phyloP scores from a whole-genome alignment of 305 asterid species.

The Withania somnifera region DNA sequence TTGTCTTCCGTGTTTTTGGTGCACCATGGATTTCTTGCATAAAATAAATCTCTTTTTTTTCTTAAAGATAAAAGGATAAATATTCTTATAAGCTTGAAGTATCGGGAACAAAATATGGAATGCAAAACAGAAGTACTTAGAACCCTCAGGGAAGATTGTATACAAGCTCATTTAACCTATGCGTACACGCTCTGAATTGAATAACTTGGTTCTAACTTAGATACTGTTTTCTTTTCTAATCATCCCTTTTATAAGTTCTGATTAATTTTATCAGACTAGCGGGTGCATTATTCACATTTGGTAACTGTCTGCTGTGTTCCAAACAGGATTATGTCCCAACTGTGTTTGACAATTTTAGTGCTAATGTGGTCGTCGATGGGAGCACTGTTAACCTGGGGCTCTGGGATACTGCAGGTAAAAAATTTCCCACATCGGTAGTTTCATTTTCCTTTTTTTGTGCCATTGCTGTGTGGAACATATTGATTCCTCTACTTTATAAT shows the following conservation, averaged over 20 bases:
- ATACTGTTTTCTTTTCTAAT: background rate
- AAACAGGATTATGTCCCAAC: conserved; percentile 7
- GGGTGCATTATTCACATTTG: background rate
- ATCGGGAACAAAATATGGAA: background rate
- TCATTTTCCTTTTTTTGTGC: no score
- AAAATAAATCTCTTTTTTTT: background rate
- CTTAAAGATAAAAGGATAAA: background rate
- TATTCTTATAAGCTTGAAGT: background rate
- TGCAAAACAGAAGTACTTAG: background rate
- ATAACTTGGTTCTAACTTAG: background rate
- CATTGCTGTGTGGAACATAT: no score
- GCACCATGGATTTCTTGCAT: background rate
- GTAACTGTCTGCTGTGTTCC: background rate
- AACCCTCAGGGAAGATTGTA: background rate
- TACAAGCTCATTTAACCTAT: background rate
- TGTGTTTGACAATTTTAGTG: conserved; percentile 6
- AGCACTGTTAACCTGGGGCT: background rate
- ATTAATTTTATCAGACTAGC: background rate
- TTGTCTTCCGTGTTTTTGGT: background rate
- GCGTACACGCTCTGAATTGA: background rate
- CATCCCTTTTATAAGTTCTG: background rate
- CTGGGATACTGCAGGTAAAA: conserved; percentile 4
- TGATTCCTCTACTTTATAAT: background rate
- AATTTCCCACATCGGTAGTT: no score
- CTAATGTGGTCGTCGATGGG: conserved; percentile 2